Evolutionary conservation across 768 basidiomycete species (phyloP), one percentile per base, ranked within the genome.

Genomic region (Clavulina sp.): DNA sequence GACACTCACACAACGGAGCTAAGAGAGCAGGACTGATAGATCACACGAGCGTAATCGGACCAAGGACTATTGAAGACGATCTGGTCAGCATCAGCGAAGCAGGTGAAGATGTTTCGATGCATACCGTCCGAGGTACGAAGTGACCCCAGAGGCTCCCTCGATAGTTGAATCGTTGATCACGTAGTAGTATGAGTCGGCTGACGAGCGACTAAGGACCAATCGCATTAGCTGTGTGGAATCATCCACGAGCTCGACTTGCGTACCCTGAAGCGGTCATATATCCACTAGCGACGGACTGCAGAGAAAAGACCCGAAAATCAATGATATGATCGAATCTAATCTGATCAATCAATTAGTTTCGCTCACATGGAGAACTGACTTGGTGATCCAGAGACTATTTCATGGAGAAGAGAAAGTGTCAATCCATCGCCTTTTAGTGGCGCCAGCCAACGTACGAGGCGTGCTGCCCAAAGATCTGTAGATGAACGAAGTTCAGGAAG

Each of bases 21-120:
- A 18, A 46, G 24, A 13, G 9, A 33, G 19, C 56, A 53, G 19
- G 60, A 61, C 51, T 64, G 62, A 55, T 63, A 64, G 38, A 63
- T 57, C 38, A 64, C 63, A 18, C 63, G 26, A 4, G 50, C 52
- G 30, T 50, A 51, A 21, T 29, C 24, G 34, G 21, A 34, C 50
- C 49, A 54, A 16, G 53, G 49, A 3, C 49, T 34, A 3, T 23
- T 13, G 9, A 46, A 9, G 13, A 9, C 13, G 13, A 23, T 9
- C 13, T 9, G 23, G 16, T 9, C 13, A 9, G 6, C 41, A 2
- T 50, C 40, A 24, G 53, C 44, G 4, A 44, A 36, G n/a, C n/a
- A 23, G 38, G 24, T 6, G 48, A 24, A 2, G 53, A 41, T 13
- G 50, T 40, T 3, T 46, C 41, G 19, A 44, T 41, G 30, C 51